Evolutionary conservation across 805 yeast species (phyloP).

Genomic region (Yamadazyma nakazawae): DNA sequence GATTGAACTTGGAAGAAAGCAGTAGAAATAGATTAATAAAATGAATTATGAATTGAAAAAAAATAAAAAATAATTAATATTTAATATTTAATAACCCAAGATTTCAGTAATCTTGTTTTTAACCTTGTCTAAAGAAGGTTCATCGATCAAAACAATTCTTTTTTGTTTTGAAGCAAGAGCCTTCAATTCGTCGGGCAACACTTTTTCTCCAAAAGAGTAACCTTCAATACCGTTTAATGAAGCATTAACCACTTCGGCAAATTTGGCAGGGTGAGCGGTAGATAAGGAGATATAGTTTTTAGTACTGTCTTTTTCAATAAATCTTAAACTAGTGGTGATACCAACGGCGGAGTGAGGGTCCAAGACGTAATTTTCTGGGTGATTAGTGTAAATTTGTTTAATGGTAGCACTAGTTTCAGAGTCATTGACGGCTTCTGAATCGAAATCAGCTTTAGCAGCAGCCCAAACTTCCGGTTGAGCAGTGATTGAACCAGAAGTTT

Average conservation of each 20-base stretch:
- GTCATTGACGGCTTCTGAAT: constrained; percentile 77
- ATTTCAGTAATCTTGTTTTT: constrained; percentile 75
- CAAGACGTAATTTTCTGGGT: constrained; percentile 67
- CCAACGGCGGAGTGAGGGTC: constrained; percentile 99
- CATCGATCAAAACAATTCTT: constrained; percentile 68
- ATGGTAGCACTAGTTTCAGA: constrained; percentile 78
- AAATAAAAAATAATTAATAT: too few species aligned
- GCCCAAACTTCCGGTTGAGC: constrained; percentile 64
- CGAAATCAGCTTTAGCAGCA: constrained; percentile 67
- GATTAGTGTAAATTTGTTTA: constrained; percentile 58
- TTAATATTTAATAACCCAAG: constrained; percentile 27
- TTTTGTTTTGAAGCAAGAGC: constrained; percentile 67
- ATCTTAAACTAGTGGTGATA: constrained; percentile 69
- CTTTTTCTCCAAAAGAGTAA: constrained; percentile 84
- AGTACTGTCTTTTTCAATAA: constrained; percentile 43
- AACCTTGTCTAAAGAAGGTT: constrained; percentile 69
- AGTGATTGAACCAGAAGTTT: constrained; percentile 68
- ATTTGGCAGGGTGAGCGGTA: constrained; percentile 99
- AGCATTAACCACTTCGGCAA: constrained; percentile 89
- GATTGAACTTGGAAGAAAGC: neutral
- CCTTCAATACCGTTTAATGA: constrained; percentile 65
- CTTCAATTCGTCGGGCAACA: constrained; percentile 83
- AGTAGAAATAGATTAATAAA: neutral
- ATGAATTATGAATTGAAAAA: neutral
- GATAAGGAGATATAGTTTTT: constrained; percentile 71